phyloP scores from a whole-genome alignment of 441 rosid species.

The Metrosideros polymorpha region DNA sequence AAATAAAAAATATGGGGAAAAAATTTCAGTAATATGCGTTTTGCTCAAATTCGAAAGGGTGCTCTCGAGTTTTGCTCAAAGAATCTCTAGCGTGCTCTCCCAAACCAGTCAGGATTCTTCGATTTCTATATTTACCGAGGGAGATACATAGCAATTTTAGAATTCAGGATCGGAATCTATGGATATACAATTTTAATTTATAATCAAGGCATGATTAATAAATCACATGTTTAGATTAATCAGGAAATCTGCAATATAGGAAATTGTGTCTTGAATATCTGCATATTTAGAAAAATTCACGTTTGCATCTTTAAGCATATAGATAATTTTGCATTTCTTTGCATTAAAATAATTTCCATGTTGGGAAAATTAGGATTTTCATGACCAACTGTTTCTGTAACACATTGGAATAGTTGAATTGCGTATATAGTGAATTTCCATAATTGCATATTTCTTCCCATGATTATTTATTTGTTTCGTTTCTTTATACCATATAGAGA shows the following conservation, averaged over 20 bases:
- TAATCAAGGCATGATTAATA: not conserved
- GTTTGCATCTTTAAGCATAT: not conserved
- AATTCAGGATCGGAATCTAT: not conserved
- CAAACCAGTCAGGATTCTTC: not conserved
- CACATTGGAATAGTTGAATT: not conserved
- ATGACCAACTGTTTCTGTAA: not conserved
- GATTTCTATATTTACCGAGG: not conserved
- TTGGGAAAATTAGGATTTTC: not conserved
- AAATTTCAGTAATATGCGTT: not conserved
- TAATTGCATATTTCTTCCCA: not conserved
- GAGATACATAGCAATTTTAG: not conserved
- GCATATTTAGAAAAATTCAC: not conserved
- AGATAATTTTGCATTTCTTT: not conserved
- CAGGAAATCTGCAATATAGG: not conserved
- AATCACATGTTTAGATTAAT: not conserved
- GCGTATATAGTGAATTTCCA: not conserved
- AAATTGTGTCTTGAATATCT: not conserved
- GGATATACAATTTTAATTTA: not conserved
- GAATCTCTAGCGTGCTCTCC: not conserved
- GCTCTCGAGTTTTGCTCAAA: not conserved
- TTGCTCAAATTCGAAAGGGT: not conserved
- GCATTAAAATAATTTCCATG: not conserved
- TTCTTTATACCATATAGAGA: not conserved
- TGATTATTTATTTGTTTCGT: not conserved
- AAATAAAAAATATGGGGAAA: not conserved